Evolutionary conservation across 176 grass and related monocot species (phyloP).

Genomic region (Oryza glumipatula): DNA sequence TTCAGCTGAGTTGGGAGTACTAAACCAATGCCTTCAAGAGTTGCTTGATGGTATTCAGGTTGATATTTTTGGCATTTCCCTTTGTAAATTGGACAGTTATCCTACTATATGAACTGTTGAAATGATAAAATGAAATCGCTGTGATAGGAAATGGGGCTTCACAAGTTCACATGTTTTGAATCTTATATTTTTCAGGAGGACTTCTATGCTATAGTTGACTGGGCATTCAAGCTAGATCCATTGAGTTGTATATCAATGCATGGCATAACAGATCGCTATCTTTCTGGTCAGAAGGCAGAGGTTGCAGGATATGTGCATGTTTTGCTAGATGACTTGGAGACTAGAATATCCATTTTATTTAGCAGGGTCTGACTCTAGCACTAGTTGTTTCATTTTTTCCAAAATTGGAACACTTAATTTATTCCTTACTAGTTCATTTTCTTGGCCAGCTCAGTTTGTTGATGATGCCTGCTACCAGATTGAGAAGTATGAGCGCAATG

Average conservation of each 20-base stretch:
- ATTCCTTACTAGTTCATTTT: constrained; percentile 33
- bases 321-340: constrained; percentile 84
- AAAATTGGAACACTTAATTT: background rate
- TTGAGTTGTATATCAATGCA: constrained; percentile 94
- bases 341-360: constrained; percentile 74
- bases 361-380: constrained; percentile 65
- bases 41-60: constrained; percentile 92
- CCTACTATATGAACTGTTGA: background rate
- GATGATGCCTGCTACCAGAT: constrained; percentile 95
- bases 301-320: constrained; percentile 82
- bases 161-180: constrained; percentile 33
- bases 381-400: background rate
- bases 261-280: constrained; percentile 88
- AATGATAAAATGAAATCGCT: background rate
- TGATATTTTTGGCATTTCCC: constrained; percentile 15
- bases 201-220: constrained; percentile 77
- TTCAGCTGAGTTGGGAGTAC: constrained; percentile 56
- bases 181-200: constrained; percentile 72
- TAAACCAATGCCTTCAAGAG: constrained; percentile 78
- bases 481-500: constrained; percentile 87
- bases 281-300: constrained; percentile 87
- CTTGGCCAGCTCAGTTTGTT: constrained; percentile 64
- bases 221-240: constrained; percentile 87
- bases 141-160: constrained; percentile 25
- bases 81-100: background rate